Conservation (phyloP, 2,329 filamentous ascomycete genomes). For the Colletotrichum shisoi region DNA sequence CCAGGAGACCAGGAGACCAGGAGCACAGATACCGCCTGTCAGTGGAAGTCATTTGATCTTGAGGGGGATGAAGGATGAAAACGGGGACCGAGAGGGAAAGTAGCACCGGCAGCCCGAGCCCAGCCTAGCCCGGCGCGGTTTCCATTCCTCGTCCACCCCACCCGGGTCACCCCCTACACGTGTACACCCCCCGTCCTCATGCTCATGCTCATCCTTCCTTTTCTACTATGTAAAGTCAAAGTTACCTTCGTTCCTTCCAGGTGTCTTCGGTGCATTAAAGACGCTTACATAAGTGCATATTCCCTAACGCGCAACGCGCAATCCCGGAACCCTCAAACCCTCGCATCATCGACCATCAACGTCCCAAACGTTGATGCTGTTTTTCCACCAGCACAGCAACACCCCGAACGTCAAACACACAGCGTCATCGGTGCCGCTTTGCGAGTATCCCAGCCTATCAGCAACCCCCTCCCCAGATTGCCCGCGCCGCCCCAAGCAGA, state of each 20-base stretch:
- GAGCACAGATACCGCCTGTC: not conserved
- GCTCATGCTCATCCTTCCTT: not conserved
- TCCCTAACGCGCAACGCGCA: constrained; percentile 2
- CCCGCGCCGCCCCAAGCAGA: not conserved
- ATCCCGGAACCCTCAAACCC: constrained; percentile 4
- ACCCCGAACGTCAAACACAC: constrained; percentile 16
- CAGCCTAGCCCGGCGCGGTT: not conserved
- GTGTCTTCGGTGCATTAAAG: constrained; percentile 9
- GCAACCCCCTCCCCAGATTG: not conserved
- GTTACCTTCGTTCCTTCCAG: not conserved
- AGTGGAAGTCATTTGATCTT: not conserved
- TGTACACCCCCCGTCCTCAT: not conserved
- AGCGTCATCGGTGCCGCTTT: constrained; percentile 21
- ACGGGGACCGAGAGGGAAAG: constrained; percentile 2
- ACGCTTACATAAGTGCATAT: constrained; percentile 26
- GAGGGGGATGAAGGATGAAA: not conserved
- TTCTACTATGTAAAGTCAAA: not conserved
- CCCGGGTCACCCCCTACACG: not conserved
- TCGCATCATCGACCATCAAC: constrained; percentile 32
- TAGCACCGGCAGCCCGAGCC: not conserved
- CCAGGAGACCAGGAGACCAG: not conserved
- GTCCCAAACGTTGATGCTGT: constrained; percentile 9
- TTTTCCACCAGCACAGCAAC: constrained; percentile 1
- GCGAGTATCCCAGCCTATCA: constrained; percentile 25
- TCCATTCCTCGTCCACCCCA: not conserved